Conservation (phyloP, 371 early-diverging fungal species). For the Mortierella sp. region DNA sequence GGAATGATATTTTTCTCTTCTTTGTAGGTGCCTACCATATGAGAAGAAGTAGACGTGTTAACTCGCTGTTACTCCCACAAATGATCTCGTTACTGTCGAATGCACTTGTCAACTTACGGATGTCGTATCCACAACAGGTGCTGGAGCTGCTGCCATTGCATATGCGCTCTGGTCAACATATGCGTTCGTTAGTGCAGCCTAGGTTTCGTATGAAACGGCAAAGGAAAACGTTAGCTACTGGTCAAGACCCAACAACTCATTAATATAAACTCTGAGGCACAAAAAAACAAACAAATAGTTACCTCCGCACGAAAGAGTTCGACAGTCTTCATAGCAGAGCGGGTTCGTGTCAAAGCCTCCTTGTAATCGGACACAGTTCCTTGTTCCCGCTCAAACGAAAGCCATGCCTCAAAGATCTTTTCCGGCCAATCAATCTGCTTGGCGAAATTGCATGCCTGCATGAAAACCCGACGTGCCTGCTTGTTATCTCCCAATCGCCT, state of each 20-base stretch:
- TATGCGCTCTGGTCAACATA: conserved; percentile 4
- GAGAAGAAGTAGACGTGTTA: neutral
- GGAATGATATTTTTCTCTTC: conserved; percentile 33
- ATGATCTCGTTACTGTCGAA: too few relatives aligned
- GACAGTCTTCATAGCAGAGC: conserved; percentile 30
- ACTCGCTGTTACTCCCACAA: neutral
- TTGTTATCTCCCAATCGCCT: conserved; percentile 25
- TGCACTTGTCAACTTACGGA: neutral
- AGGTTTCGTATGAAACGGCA: neutral
- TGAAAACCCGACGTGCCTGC: conserved; percentile 35
- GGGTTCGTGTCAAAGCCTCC: conserved; percentile 29
- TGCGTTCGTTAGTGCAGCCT: neutral
- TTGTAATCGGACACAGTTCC: conserved; percentile 28
- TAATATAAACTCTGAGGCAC: neutral
- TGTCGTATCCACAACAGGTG: neutral
- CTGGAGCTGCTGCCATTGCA: neutral
- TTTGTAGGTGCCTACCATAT: conserved; percentile 10
- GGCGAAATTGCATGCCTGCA: conserved; percentile 28
- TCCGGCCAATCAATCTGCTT: conserved; percentile 50
- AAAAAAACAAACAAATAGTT: neutral
- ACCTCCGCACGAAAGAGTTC: conserved; percentile 33
- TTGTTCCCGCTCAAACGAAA: conserved; percentile 38
- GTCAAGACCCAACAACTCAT: neutral
- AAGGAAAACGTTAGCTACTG: neutral
- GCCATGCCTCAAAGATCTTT: conserved; percentile 47